Evolutionary conservation across 495 filamentous ascomycete genomes (phyloP).

Genomic region (Lophium mytilinum): DNA sequence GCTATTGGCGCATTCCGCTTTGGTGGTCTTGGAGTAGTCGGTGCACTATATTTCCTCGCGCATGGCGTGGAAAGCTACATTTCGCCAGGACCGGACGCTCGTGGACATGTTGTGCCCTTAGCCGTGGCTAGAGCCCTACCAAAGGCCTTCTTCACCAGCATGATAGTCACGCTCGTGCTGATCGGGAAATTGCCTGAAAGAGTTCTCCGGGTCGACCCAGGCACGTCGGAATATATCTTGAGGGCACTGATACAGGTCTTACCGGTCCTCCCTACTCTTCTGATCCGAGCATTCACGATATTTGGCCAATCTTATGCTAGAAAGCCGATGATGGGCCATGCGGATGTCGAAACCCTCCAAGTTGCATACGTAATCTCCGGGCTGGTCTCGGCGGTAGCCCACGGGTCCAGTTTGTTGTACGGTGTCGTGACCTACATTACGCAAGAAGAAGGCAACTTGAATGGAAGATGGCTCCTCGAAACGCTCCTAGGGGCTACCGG

Average conservation of each 20-base stretch:
- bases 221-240: not conserved
- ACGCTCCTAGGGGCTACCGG: not conserved
- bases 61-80: not conserved
- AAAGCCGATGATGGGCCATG: not conserved
- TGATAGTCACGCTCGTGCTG: not conserved
- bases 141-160: not conserved
- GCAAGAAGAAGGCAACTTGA: not conserved
- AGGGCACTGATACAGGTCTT: not conserved
- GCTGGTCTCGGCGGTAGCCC: not conserved
- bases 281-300: not conserved
- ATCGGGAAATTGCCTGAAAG: not conserved
- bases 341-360: not conserved
- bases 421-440: not conserved
- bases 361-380: not conserved
- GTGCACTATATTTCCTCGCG: not conserved
- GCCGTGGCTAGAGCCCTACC: not conserved
- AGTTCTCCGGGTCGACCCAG: not conserved
- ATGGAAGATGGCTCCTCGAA: not conserved
- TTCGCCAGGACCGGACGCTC: not conserved
- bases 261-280: not conserved
- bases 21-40: not conserved
- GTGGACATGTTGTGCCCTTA: not conserved
- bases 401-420: not conserved
- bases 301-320: not conserved
- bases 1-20: not conserved